Percentiles rank a stretch among this genome's conserved stretches.
Conservation (phyloP, 768 basidiomycete genomes). For the Termitomyces titanicus region DNA sequence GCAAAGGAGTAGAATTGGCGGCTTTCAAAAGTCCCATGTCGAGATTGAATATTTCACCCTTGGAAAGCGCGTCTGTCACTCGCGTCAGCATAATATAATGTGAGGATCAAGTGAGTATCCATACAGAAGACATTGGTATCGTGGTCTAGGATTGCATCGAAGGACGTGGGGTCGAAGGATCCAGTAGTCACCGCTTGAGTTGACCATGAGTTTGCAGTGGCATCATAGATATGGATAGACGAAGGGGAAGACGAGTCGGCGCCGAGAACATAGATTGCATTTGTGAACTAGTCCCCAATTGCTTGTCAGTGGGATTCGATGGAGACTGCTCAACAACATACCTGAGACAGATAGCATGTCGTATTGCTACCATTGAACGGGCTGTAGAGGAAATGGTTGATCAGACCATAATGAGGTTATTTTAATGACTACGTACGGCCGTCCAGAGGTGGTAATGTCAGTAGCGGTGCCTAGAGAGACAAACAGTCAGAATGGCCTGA, state of each 20-base stretch:
- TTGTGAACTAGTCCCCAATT: slow-evolving; percentile 55
- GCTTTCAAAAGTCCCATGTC: slow-evolving; percentile 65
- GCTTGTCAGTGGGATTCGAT: not conserved
- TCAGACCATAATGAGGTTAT: not conserved
- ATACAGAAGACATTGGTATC: slow-evolving; percentile 91
- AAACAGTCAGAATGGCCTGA: slow-evolving; percentile 2
- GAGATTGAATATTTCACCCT: slow-evolving; percentile 61
- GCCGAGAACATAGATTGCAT: slow-evolving; percentile 82
- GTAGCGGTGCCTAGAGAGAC: slow-evolving; percentile 42
- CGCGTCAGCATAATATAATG: not conserved
- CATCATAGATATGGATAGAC: slow-evolving; percentile 79
- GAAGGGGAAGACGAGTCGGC: slow-evolving; percentile 70
- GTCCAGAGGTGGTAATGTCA: slow-evolving; percentile 69
- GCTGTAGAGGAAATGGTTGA: slow-evolving; percentile 26
- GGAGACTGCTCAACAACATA: slow-evolving; percentile 17
- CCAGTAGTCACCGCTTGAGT: slow-evolving; percentile 55
- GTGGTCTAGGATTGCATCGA: slow-evolving; percentile 81
- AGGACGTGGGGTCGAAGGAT: slow-evolving; percentile 59
- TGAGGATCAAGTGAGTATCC: slow-evolving; percentile 16
- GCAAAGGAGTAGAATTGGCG: slow-evolving; percentile 52
- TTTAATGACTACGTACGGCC: slow-evolving; percentile 56
- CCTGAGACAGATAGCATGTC: slow-evolving; percentile 74
- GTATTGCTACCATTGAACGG: slow-evolving; percentile 62
- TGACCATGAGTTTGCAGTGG: slow-evolving; percentile 69
- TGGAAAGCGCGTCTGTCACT: slow-evolving; percentile 61